Evolutionary conservation across 2,329 filamentous ascomycete genomes (phyloP).

Genomic region (Pyricularia sp.): DNA sequence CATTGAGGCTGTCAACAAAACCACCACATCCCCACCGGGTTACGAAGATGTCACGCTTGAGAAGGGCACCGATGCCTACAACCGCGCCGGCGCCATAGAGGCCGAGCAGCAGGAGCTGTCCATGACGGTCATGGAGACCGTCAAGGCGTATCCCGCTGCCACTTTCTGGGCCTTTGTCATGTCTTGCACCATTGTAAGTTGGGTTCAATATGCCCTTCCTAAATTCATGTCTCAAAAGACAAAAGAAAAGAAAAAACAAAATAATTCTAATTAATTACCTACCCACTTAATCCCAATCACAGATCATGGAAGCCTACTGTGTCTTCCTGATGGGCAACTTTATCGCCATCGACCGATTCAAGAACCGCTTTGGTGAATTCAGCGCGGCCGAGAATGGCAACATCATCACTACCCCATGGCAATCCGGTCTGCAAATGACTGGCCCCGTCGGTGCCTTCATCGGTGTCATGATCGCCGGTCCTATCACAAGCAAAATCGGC

Average conservation of each 20-base stretch:
- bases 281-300: neutral
- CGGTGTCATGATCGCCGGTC: constrained; percentile 43
- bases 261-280: neutral
- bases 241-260: no score
- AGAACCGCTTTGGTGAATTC: constrained; percentile 12
- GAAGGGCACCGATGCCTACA: constrained; percentile 30
- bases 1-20: neutral
- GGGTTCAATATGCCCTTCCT: no score
- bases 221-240: no score
- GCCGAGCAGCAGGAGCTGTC: constrained; percentile 36
- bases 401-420: constrained; percentile 44
- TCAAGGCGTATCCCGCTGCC: constrained; percentile 24
- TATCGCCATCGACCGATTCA: constrained; percentile 22
- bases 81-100: constrained; percentile 41
- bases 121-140: constrained; percentile 24
- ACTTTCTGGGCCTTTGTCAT: constrained; percentile 29
- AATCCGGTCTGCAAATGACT: constrained; percentile 45
- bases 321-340: constrained; percentile 14
- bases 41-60: constrained; percentile 17
- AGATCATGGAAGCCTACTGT: constrained; percentile 30
- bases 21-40: neutral
- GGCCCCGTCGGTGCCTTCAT: constrained; percentile 44
- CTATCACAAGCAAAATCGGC: constrained; percentile 37
- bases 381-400: constrained; percentile 24
- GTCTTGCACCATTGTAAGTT: constrained; percentile 30